Evolutionary conservation across 1,139 yeast species (phyloP), one percentile per base, ranked within the genome.

Genomic region (Arxiozyma slooffiae): DNA sequence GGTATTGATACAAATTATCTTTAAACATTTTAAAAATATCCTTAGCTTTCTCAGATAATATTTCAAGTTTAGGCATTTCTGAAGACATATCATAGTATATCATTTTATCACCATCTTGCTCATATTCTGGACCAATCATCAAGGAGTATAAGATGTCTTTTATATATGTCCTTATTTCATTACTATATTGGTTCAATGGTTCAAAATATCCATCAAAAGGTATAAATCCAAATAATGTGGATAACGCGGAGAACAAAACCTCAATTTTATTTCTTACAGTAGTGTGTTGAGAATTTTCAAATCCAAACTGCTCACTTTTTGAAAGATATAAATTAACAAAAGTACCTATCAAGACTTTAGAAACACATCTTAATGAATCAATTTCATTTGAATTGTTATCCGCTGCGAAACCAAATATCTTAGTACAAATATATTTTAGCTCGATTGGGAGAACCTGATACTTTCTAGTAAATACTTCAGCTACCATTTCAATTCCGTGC

Each of bases 321-420:
- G 67, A 43, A 57, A 67, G 6, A 72, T 55, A 64, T 38, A 58
- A 64, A 11, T 85, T 85, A 20, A 86, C 70, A 44, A 89, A 71
- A 55, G 85, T 81, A 54, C 95, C 75, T 62, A 92, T 87, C 1
- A 88, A 84, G 54, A 89, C 86, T 38, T 87, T 76, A 55, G 87
- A 71, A 42, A 88, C 71, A 0, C 85, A 73, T 52, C 74, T 75
- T 7, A 74, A 63, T 50, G 79, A 77, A 2, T 65, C 64, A 14
- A 61, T 59, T 38, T 66, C 70, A 24, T 64, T 60, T 1, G 67
- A 59, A 41, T 70, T 55, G 49, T 63, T 66, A 45, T 67, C 67
- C 42, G 82, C 74, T 4, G 79, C 73, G 6, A 80, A 80, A 54
- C 75, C 75, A 60, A 80, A 72, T 41, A 70, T 54, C 63, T 73